A percentile compares a stretch with the other conserved stretches of the same genome.
Conservation (phyloP, 768 basidiomycete genomes). For the Boletus subcaerulescens region DNA sequence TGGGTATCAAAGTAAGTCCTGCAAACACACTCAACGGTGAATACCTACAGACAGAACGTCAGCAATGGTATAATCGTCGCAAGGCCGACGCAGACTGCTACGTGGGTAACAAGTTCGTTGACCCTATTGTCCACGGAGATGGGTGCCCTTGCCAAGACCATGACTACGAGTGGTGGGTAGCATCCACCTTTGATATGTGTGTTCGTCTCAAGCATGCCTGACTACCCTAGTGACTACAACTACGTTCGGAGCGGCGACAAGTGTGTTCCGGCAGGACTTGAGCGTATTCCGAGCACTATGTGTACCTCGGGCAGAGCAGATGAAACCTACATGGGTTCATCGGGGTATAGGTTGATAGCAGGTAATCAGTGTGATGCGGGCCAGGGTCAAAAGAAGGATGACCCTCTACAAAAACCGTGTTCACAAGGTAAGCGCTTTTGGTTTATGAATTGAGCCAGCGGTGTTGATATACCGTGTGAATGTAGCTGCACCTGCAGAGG, state of each 20-base stretch:
- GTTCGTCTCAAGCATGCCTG: neutral
- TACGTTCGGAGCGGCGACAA: constrained; percentile 68
- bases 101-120: constrained; percentile 84
- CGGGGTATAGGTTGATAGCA: constrained; percentile 89
- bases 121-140: constrained; percentile 82
- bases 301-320: constrained; percentile 51
- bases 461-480: neutral
- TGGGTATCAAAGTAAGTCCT: constrained; percentile 84
- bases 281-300: constrained; percentile 75
- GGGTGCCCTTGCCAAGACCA: constrained; percentile 78
- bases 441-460: neutral
- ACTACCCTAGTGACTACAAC: constrained; percentile 74
- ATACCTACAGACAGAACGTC: neutral
- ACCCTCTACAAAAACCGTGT: constrained; percentile 69
- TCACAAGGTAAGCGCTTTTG: constrained; percentile 51
- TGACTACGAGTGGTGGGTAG: constrained; percentile 89
- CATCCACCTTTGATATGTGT: constrained; percentile 1
- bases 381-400: constrained; percentile 64
- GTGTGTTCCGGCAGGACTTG: constrained; percentile 85
- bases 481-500: constrained; percentile 76
- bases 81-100: constrained; percentile 84
- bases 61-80: constrained; percentile 94
- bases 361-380: constrained; percentile 80
- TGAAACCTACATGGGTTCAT: constrained; percentile 79
- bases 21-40: neutral